Percentiles rank a stretch among this genome's conserved stretches.
These are phyloP conservation scores for Teratosphaeria nubilosa DNA, from an alignment of 2,329 filamentous ascomycete species.

Conservation along the genomic window DNA sequence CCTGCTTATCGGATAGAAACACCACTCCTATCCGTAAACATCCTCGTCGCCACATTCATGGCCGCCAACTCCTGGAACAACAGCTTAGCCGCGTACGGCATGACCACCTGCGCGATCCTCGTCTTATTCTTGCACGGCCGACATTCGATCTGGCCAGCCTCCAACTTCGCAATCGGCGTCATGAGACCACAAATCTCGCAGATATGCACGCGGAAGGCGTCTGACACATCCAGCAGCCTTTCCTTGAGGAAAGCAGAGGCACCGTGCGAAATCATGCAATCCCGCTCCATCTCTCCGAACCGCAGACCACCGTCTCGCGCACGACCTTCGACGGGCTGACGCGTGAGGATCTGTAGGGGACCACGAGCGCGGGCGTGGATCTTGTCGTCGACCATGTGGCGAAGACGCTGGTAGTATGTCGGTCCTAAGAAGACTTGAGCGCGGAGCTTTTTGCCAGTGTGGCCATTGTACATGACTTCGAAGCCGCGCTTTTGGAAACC, in stretches of 20 bases:
- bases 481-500: conserved; percentile 97
- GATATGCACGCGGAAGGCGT: conserved; percentile 95
- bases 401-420: conserved; percentile 95
- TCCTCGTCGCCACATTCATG: conserved; percentile 96
- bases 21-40: conserved; percentile 61
- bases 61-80: conserved; percentile 95
- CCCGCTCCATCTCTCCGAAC: conserved; percentile 99
- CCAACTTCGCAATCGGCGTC: conserved; percentile 97
- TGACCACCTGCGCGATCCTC: conserved; percentile 93
- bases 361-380: conserved; percentile 97
- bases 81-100: conserved; percentile 94
- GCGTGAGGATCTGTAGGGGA: conserved; percentile 91
- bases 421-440: conserved; percentile 95
- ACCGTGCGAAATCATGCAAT: conserved; percentile 99
- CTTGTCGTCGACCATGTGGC: conserved; percentile 99
- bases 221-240: conserved; percentile 90
- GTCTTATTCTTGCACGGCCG: conserved; percentile 98
- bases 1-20: conserved; percentile 16
- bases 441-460: conserved; percentile 86
- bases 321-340: conserved; percentile 96
- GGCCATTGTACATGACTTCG: conserved; percentile 97
- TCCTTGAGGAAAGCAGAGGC: conserved; percentile 96
- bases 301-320: conserved; percentile 94
- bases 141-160: conserved; percentile 93
- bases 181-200: conserved; percentile 98